These are phyloP conservation scores for Rhizophora mangle DNA, from an alignment of 345 rosid genomes.

Conservation along the genomic window DNA sequence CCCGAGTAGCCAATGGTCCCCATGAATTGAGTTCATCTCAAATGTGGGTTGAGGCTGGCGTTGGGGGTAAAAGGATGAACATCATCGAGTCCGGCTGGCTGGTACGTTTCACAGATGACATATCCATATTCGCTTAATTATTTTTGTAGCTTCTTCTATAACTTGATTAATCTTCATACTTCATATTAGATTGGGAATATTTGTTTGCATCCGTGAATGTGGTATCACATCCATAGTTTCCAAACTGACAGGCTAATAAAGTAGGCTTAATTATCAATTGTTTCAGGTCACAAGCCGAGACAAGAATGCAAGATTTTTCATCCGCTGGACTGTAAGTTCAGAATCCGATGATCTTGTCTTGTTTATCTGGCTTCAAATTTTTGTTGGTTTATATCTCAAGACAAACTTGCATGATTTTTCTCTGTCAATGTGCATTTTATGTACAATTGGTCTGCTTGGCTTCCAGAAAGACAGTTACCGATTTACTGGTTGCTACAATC, in stretches of 20 bases:
- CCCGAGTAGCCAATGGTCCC: not conserved
- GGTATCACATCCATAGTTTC: not conserved
- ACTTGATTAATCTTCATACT: not conserved
- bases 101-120: not conserved
- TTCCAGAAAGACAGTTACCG: not conserved
- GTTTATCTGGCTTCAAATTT: not conserved
- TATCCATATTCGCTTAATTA: not conserved
- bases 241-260: not conserved
- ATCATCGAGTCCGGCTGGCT: not conserved
- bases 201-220: no score
- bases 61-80: not conserved
- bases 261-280: not conserved
- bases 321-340: not conserved
- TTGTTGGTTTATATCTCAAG: not conserved
- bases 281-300: not conserved
- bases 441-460: not conserved
- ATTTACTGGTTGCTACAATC: constrained; percentile 12
- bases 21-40: not conserved
- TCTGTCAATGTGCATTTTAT: not conserved
- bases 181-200: not conserved
- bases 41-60: not conserved
- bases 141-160: not conserved
- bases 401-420: not conserved
- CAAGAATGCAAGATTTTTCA: not conserved
- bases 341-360: no score